Evolutionary conservation across 306 rosid species (phyloP).

Genomic region (Glycine soja): DNA sequence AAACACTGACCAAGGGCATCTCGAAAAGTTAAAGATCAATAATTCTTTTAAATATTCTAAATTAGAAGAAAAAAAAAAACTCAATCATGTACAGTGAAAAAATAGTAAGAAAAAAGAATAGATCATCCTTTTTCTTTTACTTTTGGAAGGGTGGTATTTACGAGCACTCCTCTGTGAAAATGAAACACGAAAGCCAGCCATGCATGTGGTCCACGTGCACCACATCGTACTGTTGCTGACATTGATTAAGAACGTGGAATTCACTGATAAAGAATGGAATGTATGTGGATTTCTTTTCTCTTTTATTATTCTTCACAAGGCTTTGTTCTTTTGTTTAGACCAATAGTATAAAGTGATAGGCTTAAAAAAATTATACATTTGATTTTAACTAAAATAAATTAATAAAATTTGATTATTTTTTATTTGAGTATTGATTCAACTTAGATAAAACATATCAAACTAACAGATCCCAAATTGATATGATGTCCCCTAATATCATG

Average conservation of each 20-base stretch:
- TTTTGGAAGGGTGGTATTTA: neutral
- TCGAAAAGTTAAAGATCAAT: slow-evolving; percentile 12
- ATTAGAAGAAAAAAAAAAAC: neutral
- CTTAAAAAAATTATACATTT: too few relatives aligned
- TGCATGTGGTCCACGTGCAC: neutral
- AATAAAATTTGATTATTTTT: too few relatives aligned
- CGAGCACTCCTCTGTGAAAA: neutral
- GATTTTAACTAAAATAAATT: too few relatives aligned
- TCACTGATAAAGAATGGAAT: neutral
- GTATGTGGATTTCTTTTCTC: neutral
- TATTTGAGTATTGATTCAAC: too few relatives aligned
- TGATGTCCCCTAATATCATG: too few relatives aligned
- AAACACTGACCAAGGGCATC: neutral
- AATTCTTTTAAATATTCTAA: neutral
- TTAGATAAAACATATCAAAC: too few relatives aligned
- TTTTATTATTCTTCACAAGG: neutral
- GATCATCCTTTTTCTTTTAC: neutral
- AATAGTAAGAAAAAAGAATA: neutral
- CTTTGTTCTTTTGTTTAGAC: neutral
- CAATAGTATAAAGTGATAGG: too few relatives aligned
- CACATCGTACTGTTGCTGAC: neutral
- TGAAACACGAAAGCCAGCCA: neutral
- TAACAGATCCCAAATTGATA: too few relatives aligned
- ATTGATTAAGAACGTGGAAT: neutral
- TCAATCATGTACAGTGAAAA: neutral